Percentiles rank a stretch among this genome's conserved stretches.
These are phyloP conservation scores for Hamigera avellanea DNA, from an alignment of 495 filamentous ascomycete species.

Conservation along the genomic window DNA sequence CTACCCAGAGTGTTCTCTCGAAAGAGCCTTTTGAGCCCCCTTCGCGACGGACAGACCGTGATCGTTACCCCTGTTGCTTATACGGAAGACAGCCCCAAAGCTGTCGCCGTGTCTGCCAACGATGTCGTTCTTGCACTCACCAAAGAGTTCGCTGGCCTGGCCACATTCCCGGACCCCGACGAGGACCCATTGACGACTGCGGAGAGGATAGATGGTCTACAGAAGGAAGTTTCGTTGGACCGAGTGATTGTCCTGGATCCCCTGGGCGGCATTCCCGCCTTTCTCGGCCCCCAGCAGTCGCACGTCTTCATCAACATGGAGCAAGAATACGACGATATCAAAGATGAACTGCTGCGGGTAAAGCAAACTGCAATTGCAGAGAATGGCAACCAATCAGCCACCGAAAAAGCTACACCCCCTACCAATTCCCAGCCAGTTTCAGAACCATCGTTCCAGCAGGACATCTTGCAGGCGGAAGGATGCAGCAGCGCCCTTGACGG, in stretches of 20 bases:
- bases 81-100: constrained; percentile 43
- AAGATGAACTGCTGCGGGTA: constrained; percentile 39
- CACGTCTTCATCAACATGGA: constrained; percentile 94
- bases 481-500: constrained; percentile 17
- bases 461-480: not conserved
- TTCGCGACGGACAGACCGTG: constrained; percentile 68
- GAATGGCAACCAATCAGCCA: constrained; percentile 1
- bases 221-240: constrained; percentile 57
- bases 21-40: constrained; percentile 51
- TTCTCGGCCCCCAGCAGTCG: constrained; percentile 50
- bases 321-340: constrained; percentile 68
- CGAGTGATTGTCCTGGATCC: constrained; percentile 85
- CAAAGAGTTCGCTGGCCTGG: constrained; percentile 55
- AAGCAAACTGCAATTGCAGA: constrained; percentile 7
- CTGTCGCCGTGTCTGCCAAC: constrained; percentile 46
- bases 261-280: constrained; percentile 72
- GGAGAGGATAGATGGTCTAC: constrained; percentile 31
- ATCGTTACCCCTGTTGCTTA: constrained; percentile 64
- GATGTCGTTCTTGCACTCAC: constrained; percentile 63
- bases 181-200: constrained; percentile 32
- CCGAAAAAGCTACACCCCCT: constrained; percentile 8
- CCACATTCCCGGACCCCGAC: constrained; percentile 26
- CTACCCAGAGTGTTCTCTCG: constrained; percentile 39
- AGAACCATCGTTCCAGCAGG: constrained; percentile 6
- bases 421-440: constrained; percentile 23